Conservation (phyloP, 768 basidiomycete genomes). For the Leucosporidium yakuticum region DNA sequence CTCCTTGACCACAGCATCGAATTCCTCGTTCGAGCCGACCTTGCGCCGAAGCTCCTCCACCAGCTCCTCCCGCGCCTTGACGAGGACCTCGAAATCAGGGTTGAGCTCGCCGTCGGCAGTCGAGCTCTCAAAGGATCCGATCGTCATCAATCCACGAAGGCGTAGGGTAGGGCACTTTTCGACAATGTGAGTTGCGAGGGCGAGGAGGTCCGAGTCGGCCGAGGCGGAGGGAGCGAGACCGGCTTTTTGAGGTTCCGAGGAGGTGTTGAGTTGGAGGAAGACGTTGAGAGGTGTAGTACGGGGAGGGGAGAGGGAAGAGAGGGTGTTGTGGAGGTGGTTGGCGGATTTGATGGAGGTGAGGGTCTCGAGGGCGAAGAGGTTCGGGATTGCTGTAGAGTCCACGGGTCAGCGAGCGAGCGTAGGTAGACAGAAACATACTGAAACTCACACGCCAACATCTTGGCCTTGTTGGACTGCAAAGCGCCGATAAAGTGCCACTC, state of each 20-base stretch:
- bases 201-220: slow-evolving; percentile 52
- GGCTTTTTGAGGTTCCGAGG: slow-evolving; percentile 83
- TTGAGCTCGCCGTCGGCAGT: slow-evolving; percentile 50
- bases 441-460: slow-evolving; percentile 67
- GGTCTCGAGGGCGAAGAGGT: slow-evolving; percentile 79
- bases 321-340: slow-evolving; percentile 65
- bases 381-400: slow-evolving; percentile 63
- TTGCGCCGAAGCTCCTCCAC: neutral
- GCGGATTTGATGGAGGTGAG: slow-evolving; percentile 76
- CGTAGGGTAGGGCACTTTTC: slow-evolving; percentile 64
- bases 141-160: slow-evolving; percentile 90
- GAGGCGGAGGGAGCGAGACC: slow-evolving; percentile 61
- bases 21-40: neutral
- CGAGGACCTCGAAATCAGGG: slow-evolving; percentile 62
- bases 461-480: slow-evolving; percentile 88
- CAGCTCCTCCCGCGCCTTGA: slow-evolving; percentile 15
- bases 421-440: neutral
- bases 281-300: slow-evolving; percentile 77
- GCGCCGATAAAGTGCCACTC: slow-evolving; percentile 97
- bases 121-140: slow-evolving; percentile 74
- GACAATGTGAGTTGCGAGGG: slow-evolving; percentile 67
- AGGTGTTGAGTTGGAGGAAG: slow-evolving; percentile 90
- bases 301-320: slow-evolving; percentile 63
- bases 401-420: neutral
- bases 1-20: slow-evolving; percentile 28